Evolutionary conservation across 495 filamentous ascomycete species (phyloP), one percentile per base, ranked within the genome.

Genomic region (Lasiosphaeria ovina): DNA sequence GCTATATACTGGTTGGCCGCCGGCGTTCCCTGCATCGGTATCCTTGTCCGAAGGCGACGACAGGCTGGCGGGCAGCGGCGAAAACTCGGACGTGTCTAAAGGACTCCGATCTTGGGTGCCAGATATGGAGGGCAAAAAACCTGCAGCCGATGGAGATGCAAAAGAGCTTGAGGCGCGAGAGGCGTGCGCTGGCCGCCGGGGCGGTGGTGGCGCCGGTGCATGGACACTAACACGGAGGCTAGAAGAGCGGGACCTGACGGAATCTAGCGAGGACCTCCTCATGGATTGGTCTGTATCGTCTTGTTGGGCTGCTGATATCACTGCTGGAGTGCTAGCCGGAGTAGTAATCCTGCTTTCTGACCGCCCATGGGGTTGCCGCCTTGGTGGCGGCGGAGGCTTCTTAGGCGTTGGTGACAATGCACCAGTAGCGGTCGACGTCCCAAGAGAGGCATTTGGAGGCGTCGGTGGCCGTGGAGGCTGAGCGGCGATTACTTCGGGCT

Each of bases 301-400:
- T 14, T 62, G 50, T 2, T 69, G 66, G 12, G 57, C 14, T 12
- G 53, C 42, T 10, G 66, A 16, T 12, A 47, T 35, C 1, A 74
- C 47, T 50, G 63, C 66, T 5, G 68, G 16, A 14, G 44, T 14
- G 5, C 44, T 14, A 45, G 61, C 56, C 5, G 60, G 52, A 6
- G 66, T 65, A 11, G 72, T 67, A 4, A 65, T 59, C 60, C 64
- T 75, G 59, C 71, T 76, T 47, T 80, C 76, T 31, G 65, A 71
- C 36, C 74, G 70, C 8, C 68, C 70, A 42, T 82, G 77, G 0
- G 68, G 63, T 40, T 78, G 72, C 5, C 80, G 73, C 34, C 79
- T 77, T 3, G 82, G 81, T 7, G 80, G 79, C 9, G 81, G 80
- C 5, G 70, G 71, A 1, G 81, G 76, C 58, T 77, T 79, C 24